Percentiles rank a stretch among this genome's conserved stretches.
phyloP scores from a whole-genome alignment of 495 filamentous ascomycete genomes.

The Xylaria sp. region DNA sequence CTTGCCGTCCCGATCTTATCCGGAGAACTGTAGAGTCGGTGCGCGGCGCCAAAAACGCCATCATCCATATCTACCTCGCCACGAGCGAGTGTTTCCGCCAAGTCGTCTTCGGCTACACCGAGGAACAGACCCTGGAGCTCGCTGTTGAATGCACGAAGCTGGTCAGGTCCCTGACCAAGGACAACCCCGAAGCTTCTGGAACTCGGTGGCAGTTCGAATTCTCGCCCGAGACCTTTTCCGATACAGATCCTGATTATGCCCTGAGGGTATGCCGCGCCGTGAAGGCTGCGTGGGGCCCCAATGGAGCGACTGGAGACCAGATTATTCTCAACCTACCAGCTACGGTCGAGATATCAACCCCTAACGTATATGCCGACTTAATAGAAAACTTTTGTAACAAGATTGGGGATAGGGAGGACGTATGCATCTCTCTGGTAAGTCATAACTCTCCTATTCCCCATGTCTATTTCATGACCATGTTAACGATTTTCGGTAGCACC shows the following conservation, averaged over 20 bases:
- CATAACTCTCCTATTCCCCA: neutral
- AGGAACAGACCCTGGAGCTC: slow-evolving; percentile 70
- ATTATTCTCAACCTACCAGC: slow-evolving; percentile 89
- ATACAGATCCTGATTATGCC: slow-evolving; percentile 76
- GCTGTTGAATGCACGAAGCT: slow-evolving; percentile 78
- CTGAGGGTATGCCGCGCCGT: slow-evolving; percentile 81
- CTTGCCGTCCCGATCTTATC: slow-evolving; percentile 83
- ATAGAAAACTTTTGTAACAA: slow-evolving; percentile 93
- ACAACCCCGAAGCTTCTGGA: slow-evolving; percentile 72
- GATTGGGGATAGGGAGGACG: slow-evolving; percentile 81
- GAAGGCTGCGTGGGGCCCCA: slow-evolving; percentile 81
- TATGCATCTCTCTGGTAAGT: slow-evolving; percentile 70
- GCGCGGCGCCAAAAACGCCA: slow-evolving; percentile 80
- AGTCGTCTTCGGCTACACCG: slow-evolving; percentile 79
- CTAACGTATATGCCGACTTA: slow-evolving; percentile 96
- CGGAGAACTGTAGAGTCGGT: slow-evolving; percentile 76
- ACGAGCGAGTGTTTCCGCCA: slow-evolving; percentile 79
- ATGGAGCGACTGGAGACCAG: slow-evolving; percentile 50
- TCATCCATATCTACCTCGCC: slow-evolving; percentile 84
- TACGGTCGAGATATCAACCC: slow-evolving; percentile 87
- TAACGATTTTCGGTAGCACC: slow-evolving; percentile 56
- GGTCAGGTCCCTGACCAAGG: slow-evolving; percentile 81
- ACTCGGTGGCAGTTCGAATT: slow-evolving; percentile 89
- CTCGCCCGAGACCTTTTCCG: slow-evolving; percentile 84
- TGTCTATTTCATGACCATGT: neutral